These are phyloP conservation scores for Fusarium proliferatum DNA, from an alignment of 2,329 filamentous ascomycete genomes.

Conservation along the genomic window DNA sequence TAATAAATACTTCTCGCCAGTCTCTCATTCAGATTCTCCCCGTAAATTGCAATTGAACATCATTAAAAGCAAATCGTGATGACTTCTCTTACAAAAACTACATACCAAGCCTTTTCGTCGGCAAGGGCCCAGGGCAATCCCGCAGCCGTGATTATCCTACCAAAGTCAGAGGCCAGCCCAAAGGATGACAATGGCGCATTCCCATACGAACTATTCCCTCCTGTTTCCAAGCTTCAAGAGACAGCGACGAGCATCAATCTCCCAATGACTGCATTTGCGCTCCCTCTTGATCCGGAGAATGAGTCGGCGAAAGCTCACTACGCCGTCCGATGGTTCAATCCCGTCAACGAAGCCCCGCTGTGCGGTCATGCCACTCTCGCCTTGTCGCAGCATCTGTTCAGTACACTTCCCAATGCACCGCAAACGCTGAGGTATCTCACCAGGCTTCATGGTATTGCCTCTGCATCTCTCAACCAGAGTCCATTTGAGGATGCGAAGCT, in stretches of 20 bases:
- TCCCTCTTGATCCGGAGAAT: background rate
- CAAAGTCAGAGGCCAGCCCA: fast-evolving
- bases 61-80: fast-evolving
- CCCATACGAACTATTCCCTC: background rate
- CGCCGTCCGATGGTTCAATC: constrained; percentile 13
- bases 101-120: constrained; percentile 4
- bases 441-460: background rate
- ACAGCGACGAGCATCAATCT: background rate
- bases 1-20: background rate
- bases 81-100: background rate
- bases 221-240: background rate
- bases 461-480: background rate
- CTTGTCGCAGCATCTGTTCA: background rate
- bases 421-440: constrained; percentile 3
- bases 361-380: constrained; percentile 12
- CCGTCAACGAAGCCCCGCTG: background rate
- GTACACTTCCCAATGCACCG: background rate
- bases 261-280: background rate
- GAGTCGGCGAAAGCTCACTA: background rate
- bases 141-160: background rate
- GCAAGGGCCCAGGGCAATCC: constrained; percentile 5
- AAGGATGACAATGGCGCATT: background rate
- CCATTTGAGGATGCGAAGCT: background rate
- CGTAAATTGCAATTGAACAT: fast-evolving
- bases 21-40: fast-evolving